Evolutionary conservation across 768 basidiomycete genomes (phyloP).

Genomic region (Phylloporus rhodoxanthus): DNA sequence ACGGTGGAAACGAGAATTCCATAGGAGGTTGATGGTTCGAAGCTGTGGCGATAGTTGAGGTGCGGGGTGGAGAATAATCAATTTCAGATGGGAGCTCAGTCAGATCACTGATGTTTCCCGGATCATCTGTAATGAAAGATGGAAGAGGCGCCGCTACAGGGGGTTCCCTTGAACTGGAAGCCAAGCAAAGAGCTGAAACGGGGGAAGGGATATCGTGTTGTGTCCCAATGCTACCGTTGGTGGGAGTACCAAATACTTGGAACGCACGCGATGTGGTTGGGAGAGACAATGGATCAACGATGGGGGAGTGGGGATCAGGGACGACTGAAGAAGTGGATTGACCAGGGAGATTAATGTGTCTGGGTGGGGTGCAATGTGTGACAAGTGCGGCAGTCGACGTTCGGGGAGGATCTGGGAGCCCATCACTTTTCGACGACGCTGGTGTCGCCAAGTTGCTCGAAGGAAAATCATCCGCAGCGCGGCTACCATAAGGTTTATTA

Average conservation of each 20-base stretch:
- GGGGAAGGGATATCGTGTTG: not conserved
- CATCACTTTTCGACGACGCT: not conserved
- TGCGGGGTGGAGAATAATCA: constrained; percentile 12
- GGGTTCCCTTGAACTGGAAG: not conserved
- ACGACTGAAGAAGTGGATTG: not conserved
- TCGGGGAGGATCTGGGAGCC: not conserved
- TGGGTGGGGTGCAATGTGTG: not conserved
- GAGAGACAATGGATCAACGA: constrained; percentile 1
- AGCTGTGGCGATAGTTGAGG: not conserved
- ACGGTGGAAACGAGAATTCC: not conserved
- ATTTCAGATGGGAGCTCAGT: constrained; percentile 27
- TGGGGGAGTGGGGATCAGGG: not conserved
- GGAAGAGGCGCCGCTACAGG: not conserved
- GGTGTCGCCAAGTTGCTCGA: not conserved
- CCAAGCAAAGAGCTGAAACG: not conserved
- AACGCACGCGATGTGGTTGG: not conserved
- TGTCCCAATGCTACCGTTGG: not conserved
- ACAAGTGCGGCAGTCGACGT: not conserved
- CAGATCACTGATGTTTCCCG: constrained; percentile 22
- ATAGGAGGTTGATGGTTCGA: not conserved
- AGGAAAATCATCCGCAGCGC: not conserved
- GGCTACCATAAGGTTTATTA: constrained; percentile 4
- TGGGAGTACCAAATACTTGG: not conserved
- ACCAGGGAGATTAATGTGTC: not conserved
- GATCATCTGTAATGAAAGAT: constrained; percentile 6